Conservation (phyloP, 768 basidiomycete species). For the Phlebiopsis gigantea region DNA sequence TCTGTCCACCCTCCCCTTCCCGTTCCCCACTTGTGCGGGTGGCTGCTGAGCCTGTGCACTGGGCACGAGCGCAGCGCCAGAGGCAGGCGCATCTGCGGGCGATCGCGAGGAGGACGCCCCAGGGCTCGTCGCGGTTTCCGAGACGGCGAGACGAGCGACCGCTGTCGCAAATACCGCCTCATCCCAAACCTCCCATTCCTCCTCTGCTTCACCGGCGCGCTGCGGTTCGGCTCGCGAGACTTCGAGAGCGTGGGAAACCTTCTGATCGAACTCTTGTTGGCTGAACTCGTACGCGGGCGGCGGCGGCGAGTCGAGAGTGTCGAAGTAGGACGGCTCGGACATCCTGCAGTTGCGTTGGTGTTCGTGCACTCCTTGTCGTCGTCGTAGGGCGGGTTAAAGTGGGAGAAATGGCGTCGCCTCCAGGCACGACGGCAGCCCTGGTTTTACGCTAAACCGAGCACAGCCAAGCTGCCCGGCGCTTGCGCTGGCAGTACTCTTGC, state of each 20-base stretch:
- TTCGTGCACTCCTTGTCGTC: not conserved
- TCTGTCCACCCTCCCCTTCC: not conserved
- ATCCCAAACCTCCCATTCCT: conserved; percentile 49
- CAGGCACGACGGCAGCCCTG: not conserved
- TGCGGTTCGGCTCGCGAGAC: conserved; percentile 32
- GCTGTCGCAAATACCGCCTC: conserved; percentile 33
- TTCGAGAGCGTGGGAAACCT: conserved; percentile 38
- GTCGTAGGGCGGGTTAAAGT: not conserved
- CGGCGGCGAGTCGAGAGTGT: conserved; percentile 19
- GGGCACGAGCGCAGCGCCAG: not conserved
- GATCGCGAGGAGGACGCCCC: conserved; percentile 6
- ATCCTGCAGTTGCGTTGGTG: not conserved
- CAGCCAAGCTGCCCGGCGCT: conserved; percentile 6
- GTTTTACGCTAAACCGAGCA: conserved; percentile 3
- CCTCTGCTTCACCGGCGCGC: conserved; percentile 25
- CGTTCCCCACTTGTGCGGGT: not conserved
- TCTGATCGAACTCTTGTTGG: conserved; percentile 44
- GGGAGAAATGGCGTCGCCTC: not conserved
- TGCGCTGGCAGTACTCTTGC: not conserved
- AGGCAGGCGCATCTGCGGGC: not conserved
- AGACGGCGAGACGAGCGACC: conserved; percentile 16
- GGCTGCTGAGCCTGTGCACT: not conserved
- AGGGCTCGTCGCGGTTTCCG: conserved; percentile 2
- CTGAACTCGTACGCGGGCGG: conserved; percentile 40
- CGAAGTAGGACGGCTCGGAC: conserved; percentile 10